Evolutionary conservation across 2,329 filamentous ascomycete genomes (phyloP).

Genomic region (Verticillium tricorpus): DNA sequence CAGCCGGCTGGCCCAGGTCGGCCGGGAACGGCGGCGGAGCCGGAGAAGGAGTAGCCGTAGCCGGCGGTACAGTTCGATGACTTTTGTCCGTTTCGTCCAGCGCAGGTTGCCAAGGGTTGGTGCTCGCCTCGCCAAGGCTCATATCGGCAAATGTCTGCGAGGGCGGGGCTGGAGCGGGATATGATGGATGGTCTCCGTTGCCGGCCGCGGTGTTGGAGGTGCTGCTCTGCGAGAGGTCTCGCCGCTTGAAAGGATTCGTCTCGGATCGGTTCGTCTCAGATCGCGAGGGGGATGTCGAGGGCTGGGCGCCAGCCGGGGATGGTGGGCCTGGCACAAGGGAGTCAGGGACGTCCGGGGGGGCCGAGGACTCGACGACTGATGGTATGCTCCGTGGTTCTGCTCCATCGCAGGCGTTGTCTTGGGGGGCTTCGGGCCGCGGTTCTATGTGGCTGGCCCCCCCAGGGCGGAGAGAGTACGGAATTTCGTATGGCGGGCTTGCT

Average conservation of each 20-base stretch:
- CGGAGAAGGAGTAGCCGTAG: conserved; percentile 10
- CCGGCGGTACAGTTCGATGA: neutral
- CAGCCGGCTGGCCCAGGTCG: conserved; percentile 36
- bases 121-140: conserved; percentile 34
- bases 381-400: conserved; percentile 13
- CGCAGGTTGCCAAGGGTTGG: conserved; percentile 41
- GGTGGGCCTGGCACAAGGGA: conserved; percentile 24
- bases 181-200: neutral
- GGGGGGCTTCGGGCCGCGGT: conserved; percentile 12
- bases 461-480: conserved; percentile 27
- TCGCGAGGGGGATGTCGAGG: conserved; percentile 1
- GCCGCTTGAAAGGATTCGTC: conserved; percentile 51
- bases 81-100: conserved; percentile 4
- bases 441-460: conserved; percentile 18
- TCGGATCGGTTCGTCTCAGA: conserved; percentile 21
- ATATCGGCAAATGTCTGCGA: conserved; percentile 37
- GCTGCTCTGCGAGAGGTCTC: conserved; percentile 30
- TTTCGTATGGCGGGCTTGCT: conserved; percentile 8
- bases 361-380: conserved; percentile 3
- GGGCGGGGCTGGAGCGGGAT: conserved; percentile 19
- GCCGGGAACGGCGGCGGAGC: conserved; percentile 33
- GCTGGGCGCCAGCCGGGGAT: neutral
- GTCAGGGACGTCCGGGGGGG: conserved; percentile 21
- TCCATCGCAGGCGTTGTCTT: conserved; percentile 27
- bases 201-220: conserved; percentile 4